Base-by-base conservation (phyloP, 2,329 filamentous ascomycete species). In the Fusarium tjaetaba region DNA sequence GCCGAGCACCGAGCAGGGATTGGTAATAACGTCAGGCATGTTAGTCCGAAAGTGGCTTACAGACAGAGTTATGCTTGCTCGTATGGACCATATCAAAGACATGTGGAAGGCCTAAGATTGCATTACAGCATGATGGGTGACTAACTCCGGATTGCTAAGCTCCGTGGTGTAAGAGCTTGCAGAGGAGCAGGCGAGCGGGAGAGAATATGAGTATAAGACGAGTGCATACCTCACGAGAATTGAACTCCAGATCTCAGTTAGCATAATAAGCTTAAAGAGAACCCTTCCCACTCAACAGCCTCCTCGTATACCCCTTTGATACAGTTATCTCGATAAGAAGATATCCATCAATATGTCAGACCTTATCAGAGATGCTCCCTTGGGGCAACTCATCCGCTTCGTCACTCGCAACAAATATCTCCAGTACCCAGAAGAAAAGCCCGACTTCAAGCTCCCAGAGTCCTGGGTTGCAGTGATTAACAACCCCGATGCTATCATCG, bases 381-480 rank as follows among this genome's bases (percentile, higher is more conserved):
- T 90, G 70, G 90, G 90, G 73, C 89, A 91, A 73, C 73, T 90
- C 55, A 84, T 91, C 72, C 85, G 90, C 74, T 88, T 84, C 74
- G 56, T 86, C 61, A 88, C 89, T 6, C 80, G 81, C 38, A 89
- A 89, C 76, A 84, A 81, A 46, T 77, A 87, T 48, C 82, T 92
- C 18, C 84, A 86, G 65, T 91, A 91, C 68, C 89, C 89, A 22
- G 90, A 91, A 81, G 90, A 92, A 71, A 82, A 82, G 67, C 73
- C 85, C 28, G 88, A 83, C 73, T 92, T 91, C 73, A 76, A 85
- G 65, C 81, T 88, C 9, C 89, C 89, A 7, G 78, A 80, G 28
- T 65, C 79, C 4, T 84, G 83, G 82, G 64, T 81, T 38, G 72
- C 76, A n/a, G 76, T 84, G 43, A 52, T 84, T 36, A 79, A 83